Conservation (phyloP, 371 early-diverging fungal species). For the Mortierella sp. region DNA sequence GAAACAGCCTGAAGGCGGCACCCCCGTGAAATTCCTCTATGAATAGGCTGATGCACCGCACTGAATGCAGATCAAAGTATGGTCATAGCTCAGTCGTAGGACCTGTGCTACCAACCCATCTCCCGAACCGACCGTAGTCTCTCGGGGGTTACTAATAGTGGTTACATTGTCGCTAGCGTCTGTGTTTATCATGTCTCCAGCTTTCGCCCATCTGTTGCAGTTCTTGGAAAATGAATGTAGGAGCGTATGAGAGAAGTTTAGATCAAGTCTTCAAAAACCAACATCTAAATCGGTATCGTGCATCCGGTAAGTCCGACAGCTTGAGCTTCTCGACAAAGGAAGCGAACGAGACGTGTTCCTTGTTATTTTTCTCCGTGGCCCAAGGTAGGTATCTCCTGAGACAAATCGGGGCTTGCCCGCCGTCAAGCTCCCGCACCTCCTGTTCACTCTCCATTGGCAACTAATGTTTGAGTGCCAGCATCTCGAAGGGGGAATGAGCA, state of each 20-base stretch:
- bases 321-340: conserved; percentile 16
- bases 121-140: no score
- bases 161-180: background rate
- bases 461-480: no score
- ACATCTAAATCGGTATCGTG: background rate
- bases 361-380: conserved; percentile 12
- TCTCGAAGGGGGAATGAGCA: no score
- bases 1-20: conserved; percentile 14
- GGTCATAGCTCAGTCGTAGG: no score
- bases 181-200: conserved; percentile 6
- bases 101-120: no score
- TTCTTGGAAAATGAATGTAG: background rate
- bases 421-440: no score
- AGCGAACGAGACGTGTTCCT: conserved; percentile 15
- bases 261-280: conserved; percentile 8
- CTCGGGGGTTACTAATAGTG: no score
- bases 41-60: no score
- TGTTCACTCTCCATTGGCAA: no score
- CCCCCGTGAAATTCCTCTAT: background rate
- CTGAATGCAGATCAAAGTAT: no score
- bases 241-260: conserved; percentile 1
- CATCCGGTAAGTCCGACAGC: conserved; percentile 10
- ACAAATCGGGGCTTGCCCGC: no score
- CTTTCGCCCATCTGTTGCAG: background rate
- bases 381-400: conserved; percentile 12